Conservation (phyloP, 352 stramenopile genomes). For the Aphanomyces invadans region DNA sequence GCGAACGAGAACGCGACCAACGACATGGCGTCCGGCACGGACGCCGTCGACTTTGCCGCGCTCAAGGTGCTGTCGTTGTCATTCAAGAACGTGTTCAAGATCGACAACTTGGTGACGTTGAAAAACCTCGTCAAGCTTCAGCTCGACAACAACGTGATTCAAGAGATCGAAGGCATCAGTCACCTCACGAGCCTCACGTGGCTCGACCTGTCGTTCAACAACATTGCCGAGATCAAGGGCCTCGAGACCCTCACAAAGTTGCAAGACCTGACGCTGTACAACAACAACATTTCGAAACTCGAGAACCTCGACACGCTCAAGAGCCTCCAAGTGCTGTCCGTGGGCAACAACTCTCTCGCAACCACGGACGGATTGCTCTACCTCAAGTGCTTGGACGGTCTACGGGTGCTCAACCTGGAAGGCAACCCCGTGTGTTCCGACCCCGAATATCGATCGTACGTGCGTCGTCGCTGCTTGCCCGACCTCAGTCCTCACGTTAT, state of each 20-base stretch:
- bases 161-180: slow-evolving; percentile 81
- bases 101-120: slow-evolving; percentile 91
- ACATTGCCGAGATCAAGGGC: slow-evolving; percentile 86
- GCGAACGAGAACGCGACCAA: slow-evolving; percentile 67
- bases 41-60: slow-evolving; percentile 57
- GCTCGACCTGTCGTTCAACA: slow-evolving; percentile 94
- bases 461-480: background rate
- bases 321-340: slow-evolving; percentile 85
- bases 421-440: slow-evolving; percentile 90
- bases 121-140: slow-evolving; percentile 84
- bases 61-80: slow-evolving; percentile 78
- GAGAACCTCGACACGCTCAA: slow-evolving; percentile 86
- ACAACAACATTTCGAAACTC: slow-evolving; percentile 89
- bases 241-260: slow-evolving; percentile 87
- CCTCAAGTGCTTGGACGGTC: slow-evolving; percentile 75
- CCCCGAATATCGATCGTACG: slow-evolving; percentile 81
- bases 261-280: slow-evolving; percentile 89
- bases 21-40: slow-evolving; percentile 36
- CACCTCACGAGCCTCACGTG: slow-evolving; percentile 85
- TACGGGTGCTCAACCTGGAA: slow-evolving; percentile 87
- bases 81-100: slow-evolving; percentile 91
- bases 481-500: background rate
- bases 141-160: slow-evolving; percentile 93
- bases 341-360: slow-evolving; percentile 88
- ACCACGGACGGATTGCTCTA: slow-evolving; percentile 67